phyloP scores from a whole-genome alignment of 1,139 yeast species.

The Blastobotrys buckinghamii region DNA sequence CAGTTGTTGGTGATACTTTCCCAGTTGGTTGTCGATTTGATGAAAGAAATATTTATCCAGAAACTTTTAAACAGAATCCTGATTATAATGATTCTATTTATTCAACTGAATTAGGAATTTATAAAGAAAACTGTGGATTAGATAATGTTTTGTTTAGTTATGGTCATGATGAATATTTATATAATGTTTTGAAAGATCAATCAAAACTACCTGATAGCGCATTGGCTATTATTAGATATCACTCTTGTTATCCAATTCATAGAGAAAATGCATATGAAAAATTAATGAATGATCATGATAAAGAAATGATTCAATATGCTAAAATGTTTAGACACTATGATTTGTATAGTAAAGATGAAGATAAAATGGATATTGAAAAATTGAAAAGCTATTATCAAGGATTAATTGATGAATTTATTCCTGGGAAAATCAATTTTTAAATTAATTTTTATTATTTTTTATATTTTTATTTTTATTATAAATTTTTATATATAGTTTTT shows the following conservation, averaged over 20 bases:
- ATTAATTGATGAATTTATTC: constrained; percentile 63
- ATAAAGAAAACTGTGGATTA: constrained; percentile 58
- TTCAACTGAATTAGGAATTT: constrained; percentile 61
- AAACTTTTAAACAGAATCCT: constrained; percentile 54
- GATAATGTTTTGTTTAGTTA: constrained; percentile 69
- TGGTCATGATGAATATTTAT: constrained; percentile 81
- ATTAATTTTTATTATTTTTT: too few relatives aligned
- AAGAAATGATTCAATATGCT: constrained; percentile 57
- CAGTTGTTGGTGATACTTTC: constrained; percentile 76
- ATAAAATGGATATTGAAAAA: constrained; percentile 41
- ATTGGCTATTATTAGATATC: constrained; percentile 69
- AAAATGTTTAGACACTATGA: constrained; percentile 64
- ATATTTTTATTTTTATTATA: neutral
- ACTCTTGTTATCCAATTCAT: constrained; percentile 74
- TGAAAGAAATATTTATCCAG: constrained; percentile 53
- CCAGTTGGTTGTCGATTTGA: constrained; percentile 68
- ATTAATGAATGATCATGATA: constrained; percentile 60
- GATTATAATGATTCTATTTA: constrained; percentile 60
- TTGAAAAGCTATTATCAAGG: constrained; percentile 55
- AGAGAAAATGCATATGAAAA: constrained; percentile 61
- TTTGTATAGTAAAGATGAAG: constrained; percentile 57
- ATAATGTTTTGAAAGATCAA: constrained; percentile 60
- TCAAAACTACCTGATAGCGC: constrained; percentile 61
- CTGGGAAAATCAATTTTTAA: constrained; percentile 51
- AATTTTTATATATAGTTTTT: neutral